Evolutionary conservation across 2,329 filamentous ascomycete species (phyloP).

Genomic region (Fusarium siculi): DNA sequence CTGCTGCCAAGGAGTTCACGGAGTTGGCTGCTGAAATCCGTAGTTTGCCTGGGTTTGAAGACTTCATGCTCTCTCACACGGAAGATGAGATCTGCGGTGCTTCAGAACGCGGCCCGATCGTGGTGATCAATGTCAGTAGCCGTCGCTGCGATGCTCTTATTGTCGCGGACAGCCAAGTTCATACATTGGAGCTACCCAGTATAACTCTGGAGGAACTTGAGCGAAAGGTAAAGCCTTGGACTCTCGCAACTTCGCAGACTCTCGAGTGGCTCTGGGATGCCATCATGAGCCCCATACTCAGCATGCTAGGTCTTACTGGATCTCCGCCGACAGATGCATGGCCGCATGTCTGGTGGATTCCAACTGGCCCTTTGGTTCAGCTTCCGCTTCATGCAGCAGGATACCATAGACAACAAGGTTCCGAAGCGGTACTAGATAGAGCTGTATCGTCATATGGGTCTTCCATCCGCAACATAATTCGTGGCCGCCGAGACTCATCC

Average conservation of each 20-base stretch:
- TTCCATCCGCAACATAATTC: background rate
- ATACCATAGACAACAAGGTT: background rate
- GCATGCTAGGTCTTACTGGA: background rate
- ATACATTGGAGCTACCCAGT: rapidly evolving
- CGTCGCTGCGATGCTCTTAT: background rate
- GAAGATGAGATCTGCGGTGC: background rate
- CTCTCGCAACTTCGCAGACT: background rate
- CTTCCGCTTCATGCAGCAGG: background rate
- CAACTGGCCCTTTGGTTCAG: background rate
- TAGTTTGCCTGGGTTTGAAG: background rate
- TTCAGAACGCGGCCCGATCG: background rate
- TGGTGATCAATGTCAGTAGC: background rate
- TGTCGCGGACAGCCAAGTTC: background rate
- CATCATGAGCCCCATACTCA: background rate
- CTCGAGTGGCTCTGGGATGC: slow-evolving; percentile 3
- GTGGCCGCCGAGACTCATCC: background rate
- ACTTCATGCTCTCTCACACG: background rate
- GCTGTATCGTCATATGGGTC: background rate
- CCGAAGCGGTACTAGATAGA: rapidly evolving
- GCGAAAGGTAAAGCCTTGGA: background rate
- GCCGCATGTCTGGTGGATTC: background rate
- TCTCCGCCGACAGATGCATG: rapidly evolving
- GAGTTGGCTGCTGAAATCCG: background rate
- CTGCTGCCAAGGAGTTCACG: background rate
- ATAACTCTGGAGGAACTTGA: background rate